A percentile compares a stretch with the other conserved stretches of the same genome.
Evolutionary conservation across 2,329 filamentous ascomycete species (phyloP).

Genomic region (Fusarium miscanthi): DNA sequence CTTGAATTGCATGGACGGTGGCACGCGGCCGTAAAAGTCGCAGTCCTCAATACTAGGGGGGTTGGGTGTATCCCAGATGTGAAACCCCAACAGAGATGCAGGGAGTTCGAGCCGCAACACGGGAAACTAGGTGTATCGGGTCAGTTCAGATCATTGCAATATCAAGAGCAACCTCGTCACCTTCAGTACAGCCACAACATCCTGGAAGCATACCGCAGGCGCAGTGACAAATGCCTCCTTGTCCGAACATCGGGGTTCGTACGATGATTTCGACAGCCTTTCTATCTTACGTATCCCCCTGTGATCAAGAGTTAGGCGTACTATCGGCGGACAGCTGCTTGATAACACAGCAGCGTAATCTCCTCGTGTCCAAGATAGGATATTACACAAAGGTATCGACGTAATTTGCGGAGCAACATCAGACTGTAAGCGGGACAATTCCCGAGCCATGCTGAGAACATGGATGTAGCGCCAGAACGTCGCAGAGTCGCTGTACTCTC

Average conservation of each 20-base stretch:
- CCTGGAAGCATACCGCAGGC: neutral
- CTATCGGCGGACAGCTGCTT: neutral
- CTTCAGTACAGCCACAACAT: neutral
- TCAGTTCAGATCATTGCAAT: neutral
- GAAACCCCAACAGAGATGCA: neutral
- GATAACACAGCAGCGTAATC: neutral
- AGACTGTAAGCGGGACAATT: neutral
- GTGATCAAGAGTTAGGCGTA: conserved; percentile 9
- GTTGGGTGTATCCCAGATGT: conserved; percentile 19
- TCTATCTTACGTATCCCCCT: conserved; percentile 10
- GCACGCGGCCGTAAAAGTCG: conserved; percentile 9
- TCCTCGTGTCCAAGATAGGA: conserved; percentile 10
- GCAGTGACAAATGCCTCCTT: conserved; percentile 5
- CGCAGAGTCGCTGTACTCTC: neutral
- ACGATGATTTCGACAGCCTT: neutral
- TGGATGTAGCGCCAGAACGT: conserved; percentile 12
- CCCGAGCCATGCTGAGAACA: conserved; percentile 1
- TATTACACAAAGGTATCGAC: neutral
- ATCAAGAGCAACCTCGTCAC: neutral
- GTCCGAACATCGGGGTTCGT: neutral
- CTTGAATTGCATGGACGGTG: conserved; percentile 11
- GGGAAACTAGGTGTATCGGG: neutral
- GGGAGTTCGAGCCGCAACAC: neutral
- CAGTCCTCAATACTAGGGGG: conserved; percentile 6
- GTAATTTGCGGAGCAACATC: neutral